Evolutionary conservation across 305 asterid genomes (phyloP).

Genomic region (Fraxinus dipetala): DNA sequence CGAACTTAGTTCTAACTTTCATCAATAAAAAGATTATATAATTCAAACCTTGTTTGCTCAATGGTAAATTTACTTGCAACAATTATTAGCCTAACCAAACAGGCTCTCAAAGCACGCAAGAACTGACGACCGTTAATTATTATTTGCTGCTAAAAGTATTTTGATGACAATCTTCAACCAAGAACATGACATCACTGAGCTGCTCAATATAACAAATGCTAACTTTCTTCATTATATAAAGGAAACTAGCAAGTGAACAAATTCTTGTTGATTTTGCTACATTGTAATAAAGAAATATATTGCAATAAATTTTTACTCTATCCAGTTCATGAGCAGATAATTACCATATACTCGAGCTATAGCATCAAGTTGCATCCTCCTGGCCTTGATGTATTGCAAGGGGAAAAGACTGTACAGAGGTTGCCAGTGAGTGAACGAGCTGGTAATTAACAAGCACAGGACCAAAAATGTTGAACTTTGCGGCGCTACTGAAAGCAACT

Average conservation of each 20-base stretch:
- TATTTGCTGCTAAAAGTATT: background rate
- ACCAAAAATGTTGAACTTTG: conserved; percentile 73
- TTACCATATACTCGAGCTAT: conserved; percentile 40
- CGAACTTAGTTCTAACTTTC: background rate
- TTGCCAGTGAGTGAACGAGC: conserved; percentile 69
- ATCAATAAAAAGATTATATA: background rate
- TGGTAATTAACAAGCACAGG: conserved; percentile 66
- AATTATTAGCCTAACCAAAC: background rate
- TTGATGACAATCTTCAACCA: background rate
- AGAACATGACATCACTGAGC: background rate
- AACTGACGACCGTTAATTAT: background rate
- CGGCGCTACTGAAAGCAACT: conserved; percentile 78
- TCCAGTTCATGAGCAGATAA: conserved; percentile 26
- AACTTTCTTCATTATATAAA: background rate
- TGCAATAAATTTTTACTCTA: background rate
- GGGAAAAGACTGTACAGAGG: conserved; percentile 55
- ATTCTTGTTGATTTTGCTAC: background rate
- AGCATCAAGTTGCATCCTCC: conserved; percentile 44
- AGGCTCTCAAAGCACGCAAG: background rate
- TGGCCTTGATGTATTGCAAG: conserved; percentile 33
- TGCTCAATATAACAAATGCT: background rate
- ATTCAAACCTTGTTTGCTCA: background rate
- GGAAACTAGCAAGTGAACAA: background rate
- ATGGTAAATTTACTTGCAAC: background rate
- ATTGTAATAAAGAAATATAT: background rate